Evolutionary conservation across 768 basidiomycete species (phyloP).

Genomic region (Omphalotus guepiniiformis): DNA sequence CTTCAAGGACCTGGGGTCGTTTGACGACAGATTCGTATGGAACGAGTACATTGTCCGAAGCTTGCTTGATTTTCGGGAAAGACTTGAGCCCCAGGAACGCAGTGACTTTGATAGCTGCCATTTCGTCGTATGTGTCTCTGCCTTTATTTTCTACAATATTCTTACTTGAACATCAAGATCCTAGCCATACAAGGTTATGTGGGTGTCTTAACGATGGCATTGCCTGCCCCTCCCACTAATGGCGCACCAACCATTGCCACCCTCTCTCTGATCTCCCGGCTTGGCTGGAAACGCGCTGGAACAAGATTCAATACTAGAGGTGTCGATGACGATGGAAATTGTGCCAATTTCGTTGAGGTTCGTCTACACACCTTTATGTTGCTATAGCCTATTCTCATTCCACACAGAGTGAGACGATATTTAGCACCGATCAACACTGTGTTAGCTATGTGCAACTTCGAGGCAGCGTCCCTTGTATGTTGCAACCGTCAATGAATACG

Average conservation of each 20-base stretch:
- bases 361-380: slow-evolving; percentile 18
- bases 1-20: slow-evolving; percentile 49
- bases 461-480: slow-evolving; percentile 90
- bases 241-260: slow-evolving; percentile 72
- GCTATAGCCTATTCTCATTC: slow-evolving; percentile 9
- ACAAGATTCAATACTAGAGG: slow-evolving; percentile 97
- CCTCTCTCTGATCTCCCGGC: slow-evolving; percentile 76
- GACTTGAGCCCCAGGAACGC: slow-evolving; percentile 65
- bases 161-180: slow-evolving; percentile 41
- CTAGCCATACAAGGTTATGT: slow-evolving; percentile 94
- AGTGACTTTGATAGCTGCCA: slow-evolving; percentile 77
- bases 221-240: slow-evolving; percentile 70
- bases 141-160: slow-evolving; percentile 10
- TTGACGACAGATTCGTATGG: slow-evolving; percentile 91
- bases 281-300: slow-evolving; percentile 94
- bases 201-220: slow-evolving; percentile 73
- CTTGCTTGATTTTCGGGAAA: slow-evolving; percentile 82
- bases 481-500: slow-evolving; percentile 14
- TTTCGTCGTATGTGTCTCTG: slow-evolving; percentile 61
- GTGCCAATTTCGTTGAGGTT: slow-evolving; percentile 96
- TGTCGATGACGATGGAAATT: slow-evolving; percentile 92
- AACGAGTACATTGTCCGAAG: slow-evolving; percentile 88
- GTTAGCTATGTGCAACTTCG: slow-evolving; percentile 93
- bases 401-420: slow-evolving; percentile 80
- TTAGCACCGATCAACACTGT: slow-evolving; percentile 82